phyloP scores from a whole-genome alignment of 345 rosid genomes.

The Dimocarpus longan region DNA sequence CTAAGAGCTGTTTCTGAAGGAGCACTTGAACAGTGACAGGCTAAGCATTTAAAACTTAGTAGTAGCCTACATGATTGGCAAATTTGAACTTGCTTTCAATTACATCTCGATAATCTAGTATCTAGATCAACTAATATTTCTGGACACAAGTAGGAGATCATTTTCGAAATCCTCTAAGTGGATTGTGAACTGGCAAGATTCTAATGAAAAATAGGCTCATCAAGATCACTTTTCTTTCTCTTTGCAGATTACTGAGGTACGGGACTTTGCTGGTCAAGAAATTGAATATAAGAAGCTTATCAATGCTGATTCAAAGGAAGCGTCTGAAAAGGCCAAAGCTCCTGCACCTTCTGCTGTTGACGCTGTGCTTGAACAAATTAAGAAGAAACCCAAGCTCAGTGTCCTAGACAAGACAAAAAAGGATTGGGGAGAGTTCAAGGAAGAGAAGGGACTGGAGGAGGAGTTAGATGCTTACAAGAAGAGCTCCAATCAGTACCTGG shows the following conservation, averaged over 20 bases:
- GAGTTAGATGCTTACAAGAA: constrained; percentile 91
- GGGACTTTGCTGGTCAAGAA: constrained; percentile 90
- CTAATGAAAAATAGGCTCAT: neutral
- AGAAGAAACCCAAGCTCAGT: constrained; percentile 88
- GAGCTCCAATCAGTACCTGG: constrained; percentile 91
- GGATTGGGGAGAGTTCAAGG: constrained; percentile 98
- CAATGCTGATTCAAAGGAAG: constrained; percentile 84
- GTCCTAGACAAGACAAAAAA: constrained; percentile 90
- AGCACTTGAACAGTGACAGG: neutral
- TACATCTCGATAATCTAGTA: neutral
- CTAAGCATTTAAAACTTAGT: neutral
- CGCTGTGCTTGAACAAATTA: constrained; percentile 86
- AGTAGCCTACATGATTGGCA: neutral
- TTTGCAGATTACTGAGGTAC: constrained; percentile 69
- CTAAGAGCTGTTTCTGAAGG: constrained; percentile 5
- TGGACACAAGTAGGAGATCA: neutral
- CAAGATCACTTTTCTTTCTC: constrained; percentile 6
- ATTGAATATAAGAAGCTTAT: constrained; percentile 67
- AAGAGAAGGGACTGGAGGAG: constrained; percentile 80
- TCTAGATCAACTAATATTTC: neutral
- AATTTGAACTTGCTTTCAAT: neutral
- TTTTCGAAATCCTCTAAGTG: neutral
- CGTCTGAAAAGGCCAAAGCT: constrained; percentile 59
- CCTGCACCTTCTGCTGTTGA: constrained; percentile 73
- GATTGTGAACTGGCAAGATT: neutral